Evolutionary conservation across 2,329 filamentous ascomycete species (phyloP), one percentile per base, ranked within the genome.

Genomic region (Fusarium redolens): DNA sequence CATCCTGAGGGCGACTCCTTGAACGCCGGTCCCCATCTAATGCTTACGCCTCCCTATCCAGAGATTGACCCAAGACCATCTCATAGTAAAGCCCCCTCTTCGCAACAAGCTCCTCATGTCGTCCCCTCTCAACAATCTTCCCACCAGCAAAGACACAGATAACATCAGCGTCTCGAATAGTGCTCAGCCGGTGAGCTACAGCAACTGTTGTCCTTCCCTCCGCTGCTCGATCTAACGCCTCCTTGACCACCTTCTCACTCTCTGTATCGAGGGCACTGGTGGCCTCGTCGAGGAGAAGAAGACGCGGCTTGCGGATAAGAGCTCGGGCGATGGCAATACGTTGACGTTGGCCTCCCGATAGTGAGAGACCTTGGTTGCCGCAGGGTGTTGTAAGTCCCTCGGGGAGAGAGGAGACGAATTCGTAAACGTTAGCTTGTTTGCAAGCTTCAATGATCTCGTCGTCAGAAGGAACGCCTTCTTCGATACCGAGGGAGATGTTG

Each of bases 291-390:
- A 95, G 83, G 10, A 95, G 87, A 6, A 95, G 82, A 4, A 95
- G 88, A 1, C 85, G 83, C 0, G 92, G 92, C 56, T 90, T 84
- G 50, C 91, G 89, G 59, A 94, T 86, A 33, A 94, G 90, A 15
- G 91, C 91, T 12, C 92, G 86, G 0, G 92, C 92, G 69, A 95
- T 94, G 13, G 92, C 91, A 38, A 93, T 87, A 28, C 91, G 89
- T 79, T 94, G 92, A 12, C 92, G 85, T 78, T 95, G 92, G 2
- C 92, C 92, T 30, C 92, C 92, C 3, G 91, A 93, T 3, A 95
- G 83, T 65, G 92, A 90, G 22, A 91, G 88, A 1, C 92, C 92
- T 54, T 89, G 88, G 73, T 91, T 88, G 4, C 92, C 92, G 28
- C 92, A 91, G 2, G 85, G 82, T 0, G 92, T 92, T 3, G 85